Evolutionary conservation across 2,329 filamentous ascomycete species (phyloP).

Genomic region (Phialophora chinensis): DNA sequence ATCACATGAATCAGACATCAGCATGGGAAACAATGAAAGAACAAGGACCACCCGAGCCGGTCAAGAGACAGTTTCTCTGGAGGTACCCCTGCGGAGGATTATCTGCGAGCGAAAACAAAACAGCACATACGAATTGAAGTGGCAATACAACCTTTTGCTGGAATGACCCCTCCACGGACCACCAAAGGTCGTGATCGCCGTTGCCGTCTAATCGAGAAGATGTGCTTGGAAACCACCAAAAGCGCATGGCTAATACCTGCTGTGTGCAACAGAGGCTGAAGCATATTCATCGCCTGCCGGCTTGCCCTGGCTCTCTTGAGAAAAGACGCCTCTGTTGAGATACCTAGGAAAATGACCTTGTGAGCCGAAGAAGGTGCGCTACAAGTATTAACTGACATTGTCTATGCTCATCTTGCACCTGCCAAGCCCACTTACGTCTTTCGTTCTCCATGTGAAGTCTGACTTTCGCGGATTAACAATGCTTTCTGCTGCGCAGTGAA

Average conservation of each 20-base stretch:
- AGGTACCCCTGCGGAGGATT: background rate
- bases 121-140: background rate
- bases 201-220: background rate
- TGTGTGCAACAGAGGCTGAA: background rate
- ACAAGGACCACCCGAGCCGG: background rate
- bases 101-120: background rate
- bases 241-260: background rate
- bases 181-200: background rate
- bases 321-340: background rate
- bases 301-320: background rate
- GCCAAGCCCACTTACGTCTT: background rate
- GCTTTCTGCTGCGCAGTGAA: background rate
- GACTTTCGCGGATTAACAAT: background rate
- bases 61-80: background rate
- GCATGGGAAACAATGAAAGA: background rate
- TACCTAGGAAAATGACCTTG: background rate
- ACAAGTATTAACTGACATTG: background rate
- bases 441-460: background rate
- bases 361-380: background rate
- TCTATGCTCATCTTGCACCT: background rate
- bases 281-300: background rate
- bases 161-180: background rate
- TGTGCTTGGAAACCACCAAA: background rate
- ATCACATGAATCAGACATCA: background rate
- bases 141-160: background rate